Base-by-base conservation (phyloP, 1,284 basidiomycete species). In the Ganoderma boninense region DNA sequence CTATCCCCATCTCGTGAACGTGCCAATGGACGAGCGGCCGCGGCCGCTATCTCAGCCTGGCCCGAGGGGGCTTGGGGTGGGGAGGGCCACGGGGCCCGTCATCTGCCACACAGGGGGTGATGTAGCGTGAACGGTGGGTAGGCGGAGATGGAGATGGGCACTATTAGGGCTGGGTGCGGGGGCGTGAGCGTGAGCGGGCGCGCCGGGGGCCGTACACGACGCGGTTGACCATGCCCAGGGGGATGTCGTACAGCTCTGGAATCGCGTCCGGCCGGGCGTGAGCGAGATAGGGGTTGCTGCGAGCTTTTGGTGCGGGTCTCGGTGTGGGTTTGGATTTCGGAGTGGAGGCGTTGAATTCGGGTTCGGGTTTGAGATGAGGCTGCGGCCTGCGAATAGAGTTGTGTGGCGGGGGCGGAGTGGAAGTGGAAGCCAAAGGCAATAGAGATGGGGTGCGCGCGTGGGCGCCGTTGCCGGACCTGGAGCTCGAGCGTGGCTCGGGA, bases 181-280 rank as follows among this genome's bases (percentile, higher is more conserved):
- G 35, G 18, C 40, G 40, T 3, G 57, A 32, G 16, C 14, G 57
- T 5, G 35, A 40, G 57, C 57, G 35, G 38, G 35, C 32, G 20
- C 32, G 35, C 32, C 35, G 20, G 4, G 60, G 72, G 13, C 61
- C 74, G 72, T 80, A 81, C 46, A 79, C 68, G 63, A 81, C 80
- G 67, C 92, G 89, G 77, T 95, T 95, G 26, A 95, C 92, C 60
- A 95, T 78, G 57, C 92, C 92, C 71, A 95, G 91, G 2, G 95
- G 95, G 73, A 96, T 88, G 80, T 96, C 95, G 77, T 93, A 92
- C 35, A 92, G 82, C 73, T 91, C 89, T 8, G 92, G 90, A 23
- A 89, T 84, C 23, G 86, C 82, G 67, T 84, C 79, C 5, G 83
- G 78, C 52, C 84, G 79, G 14, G 85, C 84, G 60, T 87, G 83